Percentiles rank a stretch among this genome's conserved stretches.
Conservation (phyloP, 2,329 filamentous ascomycete species). For the Penicillium fuscoglaucum region DNA sequence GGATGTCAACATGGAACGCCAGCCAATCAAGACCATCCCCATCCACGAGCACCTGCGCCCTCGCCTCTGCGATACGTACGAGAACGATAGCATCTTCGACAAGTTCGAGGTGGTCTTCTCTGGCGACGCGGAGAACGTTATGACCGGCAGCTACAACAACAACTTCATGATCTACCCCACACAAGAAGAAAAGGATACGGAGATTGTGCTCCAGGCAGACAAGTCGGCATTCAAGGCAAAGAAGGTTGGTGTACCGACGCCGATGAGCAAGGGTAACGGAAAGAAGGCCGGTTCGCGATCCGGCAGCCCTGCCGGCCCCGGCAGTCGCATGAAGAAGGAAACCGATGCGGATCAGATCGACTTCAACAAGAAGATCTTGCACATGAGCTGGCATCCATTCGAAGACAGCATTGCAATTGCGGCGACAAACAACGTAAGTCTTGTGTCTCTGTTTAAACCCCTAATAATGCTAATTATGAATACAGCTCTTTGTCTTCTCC, state of each 20-base stretch:
- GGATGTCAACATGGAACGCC: slow-evolving; percentile 99
- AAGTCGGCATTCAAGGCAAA: slow-evolving; percentile 99
- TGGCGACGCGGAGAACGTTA: slow-evolving; percentile 96
- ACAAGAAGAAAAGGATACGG: slow-evolving; percentile 91
- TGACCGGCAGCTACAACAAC: slow-evolving; percentile 99
- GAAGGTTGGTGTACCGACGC: slow-evolving; percentile 96
- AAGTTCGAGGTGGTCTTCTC: slow-evolving; percentile 99
- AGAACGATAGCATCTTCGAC: slow-evolving; percentile 99
- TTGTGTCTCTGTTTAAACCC: background rate
- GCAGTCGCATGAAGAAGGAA: slow-evolving; percentile 96
- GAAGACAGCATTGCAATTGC: slow-evolving; percentile 99
- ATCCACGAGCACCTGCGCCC: slow-evolving; percentile 97
- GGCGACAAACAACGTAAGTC: slow-evolving; percentile 95
- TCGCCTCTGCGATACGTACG: slow-evolving; percentile 93
- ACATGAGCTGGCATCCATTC: slow-evolving; percentile 99
- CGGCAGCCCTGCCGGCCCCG: slow-evolving; percentile 82
- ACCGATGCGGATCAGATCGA: slow-evolving; percentile 99
- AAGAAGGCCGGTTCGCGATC: slow-evolving; percentile 90
- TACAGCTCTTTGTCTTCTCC: slow-evolving; percentile 74
- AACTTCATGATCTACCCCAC: slow-evolving; percentile 99
- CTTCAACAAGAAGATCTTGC: slow-evolving; percentile 99
- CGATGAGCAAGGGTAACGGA: slow-evolving; percentile 77
- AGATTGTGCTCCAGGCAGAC: slow-evolving; percentile 95
- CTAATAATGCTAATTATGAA: slow-evolving; percentile 17
- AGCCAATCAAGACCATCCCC: slow-evolving; percentile 96